Evolutionary conservation across 2,329 filamentous ascomycete species (phyloP).

Genomic region (Alternaria arbusti): DNA sequence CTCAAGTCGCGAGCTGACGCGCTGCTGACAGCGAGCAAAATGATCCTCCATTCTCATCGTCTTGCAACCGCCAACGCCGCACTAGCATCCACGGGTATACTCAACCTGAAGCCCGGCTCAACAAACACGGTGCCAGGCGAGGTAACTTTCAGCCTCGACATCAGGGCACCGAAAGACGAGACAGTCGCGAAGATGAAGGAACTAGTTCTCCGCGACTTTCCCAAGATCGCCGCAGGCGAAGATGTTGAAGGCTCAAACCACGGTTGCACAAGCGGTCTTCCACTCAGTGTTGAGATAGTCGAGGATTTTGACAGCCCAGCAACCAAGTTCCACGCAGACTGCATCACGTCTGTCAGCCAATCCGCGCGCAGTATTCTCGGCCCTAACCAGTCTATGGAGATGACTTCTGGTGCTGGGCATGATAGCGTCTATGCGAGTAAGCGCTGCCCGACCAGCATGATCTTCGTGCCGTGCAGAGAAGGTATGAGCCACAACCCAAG

Average conservation of each 20-base stretch:
- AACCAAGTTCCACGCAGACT: constrained; percentile 69
- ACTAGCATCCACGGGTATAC: constrained; percentile 73
- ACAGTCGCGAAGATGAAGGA: constrained; percentile 65
- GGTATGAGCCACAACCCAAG: constrained; percentile 57
- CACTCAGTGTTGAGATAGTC: constrained; percentile 63
- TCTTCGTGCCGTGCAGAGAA: constrained; percentile 56
- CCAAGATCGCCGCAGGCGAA: constrained; percentile 63
- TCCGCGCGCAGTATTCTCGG: constrained; percentile 67
- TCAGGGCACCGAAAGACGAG: constrained; percentile 65
- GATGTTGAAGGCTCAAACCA: constrained; percentile 57
- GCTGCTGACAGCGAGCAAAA: constrained; percentile 68
- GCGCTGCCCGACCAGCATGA: constrained; percentile 56
- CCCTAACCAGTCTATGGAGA: constrained; percentile 54
- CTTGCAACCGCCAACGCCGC: constrained; percentile 66
- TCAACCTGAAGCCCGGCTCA: constrained; percentile 69
- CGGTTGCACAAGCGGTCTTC: constrained; percentile 55
- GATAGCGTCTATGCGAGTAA: constrained; percentile 58
- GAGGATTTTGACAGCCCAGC: constrained; percentile 66
- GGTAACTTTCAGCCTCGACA: constrained; percentile 72
- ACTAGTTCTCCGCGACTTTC: constrained; percentile 64
- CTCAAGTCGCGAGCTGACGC: constrained; percentile 71
- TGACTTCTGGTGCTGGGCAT: constrained; percentile 70
- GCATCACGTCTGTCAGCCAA: constrained; percentile 68
- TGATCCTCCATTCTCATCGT: constrained; percentile 71
- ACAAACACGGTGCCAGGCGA: constrained; percentile 76